Evolutionary conservation across 257 asterid species (phyloP), one percentile per base, ranked within the genome.

Genomic region (Solanum pennellii): DNA sequence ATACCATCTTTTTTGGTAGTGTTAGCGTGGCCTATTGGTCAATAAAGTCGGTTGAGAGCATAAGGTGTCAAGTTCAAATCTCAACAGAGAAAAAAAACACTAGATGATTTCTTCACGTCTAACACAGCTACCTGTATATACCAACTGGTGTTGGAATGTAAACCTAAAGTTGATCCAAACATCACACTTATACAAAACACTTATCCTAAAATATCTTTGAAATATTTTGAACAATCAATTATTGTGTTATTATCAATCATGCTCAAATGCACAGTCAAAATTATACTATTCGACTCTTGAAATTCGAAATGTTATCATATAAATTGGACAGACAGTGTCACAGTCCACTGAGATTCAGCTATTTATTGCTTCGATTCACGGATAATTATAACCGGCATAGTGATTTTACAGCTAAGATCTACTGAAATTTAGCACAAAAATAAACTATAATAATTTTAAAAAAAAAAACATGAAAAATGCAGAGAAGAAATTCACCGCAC

Each of bases 401-500:
- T 7, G n/a, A 72, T 4, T 72, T 31, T 33, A 16, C 25, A 7
- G 44, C 8, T 33, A 33, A 2, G 23, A 35, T 35, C 18, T 3
- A 76, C 33, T 7, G 52, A 79, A 23, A 72, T 33, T 21, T 20
- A 80, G 27, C 39, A 65, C 29, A 25, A 27, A 5, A 15, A 0
- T 49, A 49, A 47, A 49, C 6, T 5, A 49, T 49, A 49, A 49
- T 49, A 15, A 49, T 47, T 3, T 29, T 35, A 0, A 0, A 25
- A 69, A 15, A 1, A 66, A 25, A 25, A 59, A 47, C 33, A 68
- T 8, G 14, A n/a, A 71, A 71, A 79, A 20, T 13, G 8, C 29
- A 9, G 62, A 16, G 49, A 29, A 86, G 9, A 49, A 6, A 62
- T 39, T 77, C 35, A n/a, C 6, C 23, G 83, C 23, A 95, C 98